Evolutionary conservation across 805 yeast genomes (phyloP).

Genomic region (Pichia ethanolica): DNA sequence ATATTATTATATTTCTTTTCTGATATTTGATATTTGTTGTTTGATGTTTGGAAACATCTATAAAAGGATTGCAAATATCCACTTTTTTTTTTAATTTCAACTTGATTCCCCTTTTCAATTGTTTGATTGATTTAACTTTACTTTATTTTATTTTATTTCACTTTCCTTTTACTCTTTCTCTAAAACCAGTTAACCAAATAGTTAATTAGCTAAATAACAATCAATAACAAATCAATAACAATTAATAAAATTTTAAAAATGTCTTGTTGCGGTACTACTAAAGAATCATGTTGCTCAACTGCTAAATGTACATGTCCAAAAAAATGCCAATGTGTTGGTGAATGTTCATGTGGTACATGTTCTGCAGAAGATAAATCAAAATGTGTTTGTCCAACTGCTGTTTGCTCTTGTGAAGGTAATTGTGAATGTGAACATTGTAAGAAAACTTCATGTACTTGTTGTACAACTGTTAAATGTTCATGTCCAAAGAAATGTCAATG

Average conservation of each 20-base stretch:
- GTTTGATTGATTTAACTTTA: too few relatives aligned
- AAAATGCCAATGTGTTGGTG: conserved; percentile 9
- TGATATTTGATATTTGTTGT: too few relatives aligned
- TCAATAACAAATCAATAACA: neutral
- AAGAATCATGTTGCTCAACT: neutral
- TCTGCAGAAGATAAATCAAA: conserved; percentile 2
- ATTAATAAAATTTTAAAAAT: neutral
- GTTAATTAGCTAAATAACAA: neutral
- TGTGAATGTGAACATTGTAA: conserved; percentile 8
- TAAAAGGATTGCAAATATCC: too few relatives aligned
- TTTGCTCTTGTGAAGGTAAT: conserved; percentile 7
- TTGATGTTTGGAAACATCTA: too few relatives aligned
- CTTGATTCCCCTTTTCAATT: too few relatives aligned
- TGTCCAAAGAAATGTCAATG: conserved; percentile 12
- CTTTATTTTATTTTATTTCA: neutral
- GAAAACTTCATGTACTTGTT: neutral
- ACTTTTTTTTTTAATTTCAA: too few relatives aligned
- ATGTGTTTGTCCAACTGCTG: conserved; percentile 10
- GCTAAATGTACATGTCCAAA: conserved; percentile 10
- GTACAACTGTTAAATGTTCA: conserved; percentile 3
- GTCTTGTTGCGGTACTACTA: conserved; percentile 1
- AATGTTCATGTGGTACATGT: conserved; percentile 9
- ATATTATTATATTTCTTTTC: too few relatives aligned
- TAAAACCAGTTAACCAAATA: neutral
- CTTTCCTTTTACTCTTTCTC: neutral